Base-by-base conservation (phyloP, 805 yeast genomes). In the Naumovozyma castellii region DNA sequence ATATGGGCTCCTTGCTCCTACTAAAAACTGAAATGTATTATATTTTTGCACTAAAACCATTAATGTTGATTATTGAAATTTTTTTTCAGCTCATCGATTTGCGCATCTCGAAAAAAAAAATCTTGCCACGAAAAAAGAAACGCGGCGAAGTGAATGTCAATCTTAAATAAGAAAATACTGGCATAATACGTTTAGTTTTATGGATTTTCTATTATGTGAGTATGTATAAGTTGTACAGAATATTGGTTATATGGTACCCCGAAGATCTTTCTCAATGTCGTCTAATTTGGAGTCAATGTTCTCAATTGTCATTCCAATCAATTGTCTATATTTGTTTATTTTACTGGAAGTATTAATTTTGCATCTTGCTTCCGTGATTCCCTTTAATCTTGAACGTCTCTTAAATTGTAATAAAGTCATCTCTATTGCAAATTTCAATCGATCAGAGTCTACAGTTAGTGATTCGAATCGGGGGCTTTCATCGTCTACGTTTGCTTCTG, bases 201-300 rank as follows among this genome's bases (percentile, higher is more conserved):
- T n/a, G n/a, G n/a, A n/a, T n/a, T n/a, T n/a, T n/a, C n/a, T n/a
- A n/a, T n/a, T n/a, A n/a, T n/a, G n/a, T n/a, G n/a, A n/a, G n/a
- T n/a, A n/a, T n/a, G n/a, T n/a, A n/a, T n/a, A n/a, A n/a, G 6
- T 22, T 22, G 10, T 22, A 22, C 27, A 22, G 27, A 22, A 22
- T 22, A 22, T 22, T 22, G 27, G 27, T 40, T 39, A 44, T 16
- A 45, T 36, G 34, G 40, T 50, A n/a, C 51, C 49, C 33, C 51
- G 44, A 8, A 66, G 44, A 42, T 65, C 71, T 18, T 59, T 57
- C 42, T 67, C 86, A 33, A 90, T 83, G 16, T 90, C 96, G 48
- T 84, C 90, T 37, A 90, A 68, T 43, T 86, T 69, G 22, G 84
- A 81, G 48, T 81, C 85, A 42, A 90, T 80, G 44, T 83, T 92